A percentile compares a stretch with the other conserved stretches of the same genome.
Evolutionary conservation across 768 basidiomycete genomes (phyloP).

Genomic region (Dacryopinax spathularia): DNA sequence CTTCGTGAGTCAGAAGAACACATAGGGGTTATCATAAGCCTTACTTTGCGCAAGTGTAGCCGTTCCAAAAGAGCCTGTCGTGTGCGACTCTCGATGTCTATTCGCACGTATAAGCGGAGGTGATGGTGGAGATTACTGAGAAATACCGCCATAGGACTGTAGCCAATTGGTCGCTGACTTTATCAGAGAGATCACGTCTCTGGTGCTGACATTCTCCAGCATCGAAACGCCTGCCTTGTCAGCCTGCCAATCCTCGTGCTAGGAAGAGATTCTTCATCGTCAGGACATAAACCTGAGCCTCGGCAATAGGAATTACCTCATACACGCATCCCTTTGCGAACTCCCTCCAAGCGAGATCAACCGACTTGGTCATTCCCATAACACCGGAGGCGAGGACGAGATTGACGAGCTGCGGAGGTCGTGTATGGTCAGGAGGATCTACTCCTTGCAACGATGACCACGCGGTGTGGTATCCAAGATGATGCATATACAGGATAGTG

Average conservation of each 20-base stretch:
- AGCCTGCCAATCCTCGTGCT: constrained; percentile 81
- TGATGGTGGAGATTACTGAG: background rate
- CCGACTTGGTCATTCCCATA: constrained; percentile 60
- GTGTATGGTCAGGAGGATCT: constrained; percentile 27
- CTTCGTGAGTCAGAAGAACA: background rate
- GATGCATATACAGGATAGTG: constrained; percentile 60
- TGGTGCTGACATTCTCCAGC: constrained; percentile 46
- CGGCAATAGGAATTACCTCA: constrained; percentile 42
- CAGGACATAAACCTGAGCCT: constrained; percentile 11
- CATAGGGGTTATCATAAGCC: constrained; percentile 2
- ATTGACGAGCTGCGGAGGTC: constrained; percentile 50
- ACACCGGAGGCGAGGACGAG: constrained; percentile 53
- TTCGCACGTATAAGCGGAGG: background rate
- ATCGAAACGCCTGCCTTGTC: constrained; percentile 76
- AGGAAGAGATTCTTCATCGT: too few relatives aligned
- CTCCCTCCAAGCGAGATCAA: constrained; percentile 71
- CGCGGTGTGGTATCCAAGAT: constrained; percentile 38
- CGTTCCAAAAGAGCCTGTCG: constrained; percentile 12
- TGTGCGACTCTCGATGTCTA: constrained; percentile 12
- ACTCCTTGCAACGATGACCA: constrained; percentile 22
- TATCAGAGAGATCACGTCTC: constrained; percentile 38
- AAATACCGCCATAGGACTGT: constrained; percentile 14
- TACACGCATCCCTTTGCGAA: constrained; percentile 57
- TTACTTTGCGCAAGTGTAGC: constrained; percentile 17
- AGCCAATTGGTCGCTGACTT: constrained; percentile 55